Evolutionary conservation across 176 grass and related monocot species (phyloP), one percentile per base, ranked within the genome.

Genomic region (Avena eriantha): DNA sequence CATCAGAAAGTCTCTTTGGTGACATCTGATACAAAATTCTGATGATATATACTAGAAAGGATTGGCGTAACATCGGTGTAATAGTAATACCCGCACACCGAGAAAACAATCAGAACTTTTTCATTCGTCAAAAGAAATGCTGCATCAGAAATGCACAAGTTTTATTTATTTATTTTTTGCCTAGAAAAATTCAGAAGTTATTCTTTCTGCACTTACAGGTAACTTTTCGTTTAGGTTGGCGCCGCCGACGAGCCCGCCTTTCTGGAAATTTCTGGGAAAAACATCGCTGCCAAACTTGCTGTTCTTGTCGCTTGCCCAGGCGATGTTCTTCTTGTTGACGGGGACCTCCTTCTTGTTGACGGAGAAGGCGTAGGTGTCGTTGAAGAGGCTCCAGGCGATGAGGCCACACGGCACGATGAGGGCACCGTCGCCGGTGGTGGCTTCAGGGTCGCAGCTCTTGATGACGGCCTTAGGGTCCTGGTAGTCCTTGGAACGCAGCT

Each of bases 381-480:
- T 98, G 91, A 98, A 98, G 59, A 98, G 51, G 83, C 93, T 98
- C 95, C 93, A 98, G 2, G 95, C 93, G 10, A 98, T 95, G 55
- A 98, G 95, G 2, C 95, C 93, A n/a, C 95, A 98, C 7, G 95
- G 95, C 47, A 98, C 93, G 53, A 98, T 93, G 1, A 92, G 82
- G 15, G 76, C 72, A 34, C 93, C 91, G 10, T 85, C 81, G 33
- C 65, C 57, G 35, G 80, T 86, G 56, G 8, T 86, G 71, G 66
- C 92, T 89, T 98, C 93, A 11, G 93, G 96, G 51, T 89, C 86
- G n/a, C 96, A 98, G 54, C 59, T 77, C 72, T 92, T 87, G 5
- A 81, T 82, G 36, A 79, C 71, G 5, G 35, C 45, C 46, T 76
- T 82, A 17, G 41, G 41, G 5, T 72, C 82, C 59, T 86, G 93